phyloP scores from a whole-genome alignment of 2,329 filamentous ascomycete species.

The Epichloe bromicola region DNA sequence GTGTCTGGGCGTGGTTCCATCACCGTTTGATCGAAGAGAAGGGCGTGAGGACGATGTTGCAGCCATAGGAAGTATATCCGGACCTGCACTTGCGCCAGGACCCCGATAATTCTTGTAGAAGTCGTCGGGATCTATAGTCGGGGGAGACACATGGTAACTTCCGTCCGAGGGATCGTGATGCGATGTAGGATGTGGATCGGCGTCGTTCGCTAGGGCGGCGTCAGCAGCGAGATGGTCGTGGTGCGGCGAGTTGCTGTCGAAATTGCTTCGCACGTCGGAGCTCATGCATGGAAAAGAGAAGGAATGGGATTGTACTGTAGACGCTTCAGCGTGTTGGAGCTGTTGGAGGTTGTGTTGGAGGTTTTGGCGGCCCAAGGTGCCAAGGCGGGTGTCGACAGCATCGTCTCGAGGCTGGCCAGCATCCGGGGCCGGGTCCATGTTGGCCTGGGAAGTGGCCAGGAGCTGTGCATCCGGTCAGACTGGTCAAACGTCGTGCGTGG shows the following conservation, averaged over 20 bases:
- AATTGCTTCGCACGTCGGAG: slow-evolving; percentile 2
- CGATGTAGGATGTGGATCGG: slow-evolving; percentile 1
- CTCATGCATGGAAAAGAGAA: neutral
- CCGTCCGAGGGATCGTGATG: slow-evolving; percentile 10
- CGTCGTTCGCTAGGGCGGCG: neutral
- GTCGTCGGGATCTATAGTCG: slow-evolving; percentile 38
- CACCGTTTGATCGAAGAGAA: slow-evolving; percentile 35
- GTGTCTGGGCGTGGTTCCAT: slow-evolving; percentile 35
- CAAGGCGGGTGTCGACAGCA: slow-evolving; percentile 5
- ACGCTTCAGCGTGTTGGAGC: slow-evolving; percentile 11
- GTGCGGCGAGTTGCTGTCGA: slow-evolving; percentile 5
- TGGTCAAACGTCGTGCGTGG: slow-evolving; percentile 27
- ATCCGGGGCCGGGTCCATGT: slow-evolving; percentile 19
- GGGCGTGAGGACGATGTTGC: slow-evolving; percentile 26
- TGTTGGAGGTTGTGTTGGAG: slow-evolving; percentile 16
- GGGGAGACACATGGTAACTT: slow-evolving; percentile 25
- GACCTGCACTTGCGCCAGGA: slow-evolving; percentile 21
- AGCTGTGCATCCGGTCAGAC: slow-evolving; percentile 31
- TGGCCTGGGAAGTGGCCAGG: slow-evolving; percentile 21
- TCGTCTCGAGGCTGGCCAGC: slow-evolving; percentile 13
- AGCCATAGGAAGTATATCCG: slow-evolving; percentile 23
- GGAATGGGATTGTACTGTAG: neutral
- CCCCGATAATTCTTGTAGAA: slow-evolving; percentile 40
- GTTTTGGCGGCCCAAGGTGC: slow-evolving; percentile 11
- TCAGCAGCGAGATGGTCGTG: slow-evolving; percentile 7